Evolutionary conservation across 768 basidiomycete species (phyloP), one percentile per base, ranked within the genome.

Genomic region (Leccinum sublutescens): DNA sequence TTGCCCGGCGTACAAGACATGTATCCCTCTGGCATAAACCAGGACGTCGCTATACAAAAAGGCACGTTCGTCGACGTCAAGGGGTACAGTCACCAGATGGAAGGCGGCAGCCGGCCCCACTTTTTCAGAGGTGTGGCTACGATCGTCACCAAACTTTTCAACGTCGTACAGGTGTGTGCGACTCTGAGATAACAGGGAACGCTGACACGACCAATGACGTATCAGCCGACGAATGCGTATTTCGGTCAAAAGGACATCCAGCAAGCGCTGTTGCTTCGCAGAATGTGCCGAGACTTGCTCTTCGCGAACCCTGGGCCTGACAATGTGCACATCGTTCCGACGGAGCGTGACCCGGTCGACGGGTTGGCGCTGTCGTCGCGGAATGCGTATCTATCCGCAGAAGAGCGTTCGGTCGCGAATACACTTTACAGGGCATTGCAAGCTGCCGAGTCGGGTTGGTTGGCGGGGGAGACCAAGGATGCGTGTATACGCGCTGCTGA

Each of bases 221-320:
- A 21, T 38, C 33, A 71, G 94, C 96, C 96, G 5, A 91, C 91
- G 49, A 85, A 87, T 63, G 87, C 91, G 21, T 98, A 98, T 73
- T 97, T 99, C 62, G 96, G 97, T 1, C 95, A 98, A 74, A 98
- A 98, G 71, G 96, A 98, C 71, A 97, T 99, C 55, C 97, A 99
- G 69, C 97, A 99, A 71, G 93, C 91, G 0, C 77, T 98, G 15
- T 75, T 99, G 49, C 79, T 98, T 33, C 87, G 89, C 34, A 84
- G 86, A 4, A 78, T 98, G 74, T 81, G 82, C 55, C 77, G 80
- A 29, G 97, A 99, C 72, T 78, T 97, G 5, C 83, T 96, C 10
- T 73, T 94, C n/a, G 76, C 88, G 6, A 81, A 91, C 68, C 97
- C 97, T 0, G 77, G 82, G 10, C 76, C 88, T 0, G 76, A 83